Evolutionary conservation across 805 yeast genomes (phyloP).

Genomic region (Torulaspora microellipsoides): DNA sequence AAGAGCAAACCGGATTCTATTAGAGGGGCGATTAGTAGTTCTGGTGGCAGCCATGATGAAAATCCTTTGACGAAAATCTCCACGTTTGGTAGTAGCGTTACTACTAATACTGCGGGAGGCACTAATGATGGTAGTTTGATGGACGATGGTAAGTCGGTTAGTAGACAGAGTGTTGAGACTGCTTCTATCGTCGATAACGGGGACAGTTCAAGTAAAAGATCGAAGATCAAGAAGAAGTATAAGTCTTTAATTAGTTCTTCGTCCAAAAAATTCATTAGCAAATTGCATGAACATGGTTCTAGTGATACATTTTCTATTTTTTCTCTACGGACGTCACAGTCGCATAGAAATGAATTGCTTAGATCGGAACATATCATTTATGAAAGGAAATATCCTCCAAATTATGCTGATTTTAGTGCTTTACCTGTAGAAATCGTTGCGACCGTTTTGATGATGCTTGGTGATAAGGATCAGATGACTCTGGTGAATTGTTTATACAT

Average conservation of each 20-base stretch:
- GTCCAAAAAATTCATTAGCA: constrained; percentile 30
- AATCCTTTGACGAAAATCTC: constrained; percentile 3
- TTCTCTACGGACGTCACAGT: constrained; percentile 24
- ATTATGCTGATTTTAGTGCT: constrained; percentile 22
- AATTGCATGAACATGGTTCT: constrained; percentile 32
- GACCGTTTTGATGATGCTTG: constrained; percentile 21
- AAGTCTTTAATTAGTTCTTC: constrained; percentile 23
- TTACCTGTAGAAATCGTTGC: constrained; percentile 35
- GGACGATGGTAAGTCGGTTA: constrained; percentile 5
- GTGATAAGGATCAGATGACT: constrained; percentile 22
- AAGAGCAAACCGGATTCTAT: background rate
- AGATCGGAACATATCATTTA: constrained; percentile 7
- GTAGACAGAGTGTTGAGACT: constrained; percentile 3
- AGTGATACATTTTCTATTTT: constrained; percentile 31
- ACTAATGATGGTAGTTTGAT: constrained; percentile 2
- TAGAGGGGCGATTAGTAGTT: constrained; percentile 1
- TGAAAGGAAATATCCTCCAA: constrained; percentile 8
- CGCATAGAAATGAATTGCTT: constrained; percentile 12
- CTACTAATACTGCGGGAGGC: constrained; percentile 1
- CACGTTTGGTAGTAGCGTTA: constrained; percentile 4
- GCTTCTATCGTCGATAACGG: constrained; percentile 1
- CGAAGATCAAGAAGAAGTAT: constrained; percentile 23
- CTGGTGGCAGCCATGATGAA: constrained; percentile 3
- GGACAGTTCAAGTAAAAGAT: constrained; percentile 14
- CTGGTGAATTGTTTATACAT: constrained; percentile 47